Evolutionary conservation across 768 basidiomycete genomes (phyloP).

Genomic region (Crepidotus variabilis): DNA sequence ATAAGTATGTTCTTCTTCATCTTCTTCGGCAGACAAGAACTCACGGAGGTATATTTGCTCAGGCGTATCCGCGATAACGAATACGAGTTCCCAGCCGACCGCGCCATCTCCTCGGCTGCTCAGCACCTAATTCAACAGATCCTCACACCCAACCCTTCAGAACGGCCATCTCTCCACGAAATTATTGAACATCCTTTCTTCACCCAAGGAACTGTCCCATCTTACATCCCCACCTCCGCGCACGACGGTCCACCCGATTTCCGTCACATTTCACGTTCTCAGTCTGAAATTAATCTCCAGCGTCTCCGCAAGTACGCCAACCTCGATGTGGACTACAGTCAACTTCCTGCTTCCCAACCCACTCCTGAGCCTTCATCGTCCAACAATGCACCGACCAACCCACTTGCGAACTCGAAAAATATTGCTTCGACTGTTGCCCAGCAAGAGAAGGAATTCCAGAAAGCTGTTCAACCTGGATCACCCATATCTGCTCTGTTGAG

Average conservation of each 20-base stretch:
- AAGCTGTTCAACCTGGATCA: conserved; percentile 91
- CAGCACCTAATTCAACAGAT: conserved; percentile 80
- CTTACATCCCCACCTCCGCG: conserved; percentile 76
- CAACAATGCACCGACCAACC: neutral
- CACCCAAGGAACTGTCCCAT: conserved; percentile 73
- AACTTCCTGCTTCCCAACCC: conserved; percentile 10
- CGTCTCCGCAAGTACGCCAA: conserved; percentile 58
- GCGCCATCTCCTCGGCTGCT: conserved; percentile 64
- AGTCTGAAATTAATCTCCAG: conserved; percentile 67
- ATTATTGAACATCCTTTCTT: conserved; percentile 88
- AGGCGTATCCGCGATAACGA: conserved; percentile 92
- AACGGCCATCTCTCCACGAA: conserved; percentile 79
- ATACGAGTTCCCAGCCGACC: conserved; percentile 86
- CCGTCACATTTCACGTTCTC: conserved; percentile 53
- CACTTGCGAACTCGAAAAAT: conserved; percentile 29
- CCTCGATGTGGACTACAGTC: conserved; percentile 59
- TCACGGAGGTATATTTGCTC: neutral
- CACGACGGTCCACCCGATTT: conserved; percentile 77
- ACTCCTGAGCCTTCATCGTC: neutral
- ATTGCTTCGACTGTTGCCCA: conserved; percentile 65
- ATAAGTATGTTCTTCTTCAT: conserved; percentile 56
- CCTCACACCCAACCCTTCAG: conserved; percentile 77
- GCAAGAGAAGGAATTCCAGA: conserved; percentile 95
- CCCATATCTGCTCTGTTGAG: conserved; percentile 90
- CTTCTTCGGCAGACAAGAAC: conserved; percentile 3